A percentile compares a stretch with the other conserved stretches of the same genome.
phyloP scores from a whole-genome alignment of 2,329 filamentous ascomycete species.

The Albophoma yamanashiensis region DNA sequence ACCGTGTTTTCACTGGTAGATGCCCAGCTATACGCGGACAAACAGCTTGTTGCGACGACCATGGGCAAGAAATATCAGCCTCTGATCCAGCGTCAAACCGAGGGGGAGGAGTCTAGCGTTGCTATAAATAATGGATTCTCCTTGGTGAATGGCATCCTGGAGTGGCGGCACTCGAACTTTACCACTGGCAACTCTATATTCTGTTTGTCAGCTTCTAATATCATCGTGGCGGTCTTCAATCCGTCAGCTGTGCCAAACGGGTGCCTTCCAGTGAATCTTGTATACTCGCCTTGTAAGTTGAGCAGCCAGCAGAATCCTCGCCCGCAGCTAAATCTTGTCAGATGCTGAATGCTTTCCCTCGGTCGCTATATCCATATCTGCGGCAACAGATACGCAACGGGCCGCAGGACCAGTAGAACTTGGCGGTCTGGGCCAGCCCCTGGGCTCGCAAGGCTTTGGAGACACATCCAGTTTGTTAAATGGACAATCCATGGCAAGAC shows the following conservation, averaged over 20 bases:
- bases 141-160: neutral
- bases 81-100: neutral
- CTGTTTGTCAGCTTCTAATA: neutral
- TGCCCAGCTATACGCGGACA: neutral
- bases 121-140: neutral
- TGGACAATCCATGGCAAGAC: neutral
- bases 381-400: neutral
- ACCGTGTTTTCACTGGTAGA: neutral
- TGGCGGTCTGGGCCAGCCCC: neutral
- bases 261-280: neutral
- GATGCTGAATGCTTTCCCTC: neutral
- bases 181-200: neutral
- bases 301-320: too few species aligned
- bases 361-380: neutral
- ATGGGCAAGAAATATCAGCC: neutral
- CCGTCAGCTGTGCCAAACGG: neutral
- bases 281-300: neutral
- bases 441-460: neutral
- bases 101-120: neutral
- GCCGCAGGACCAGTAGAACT: too few species aligned
- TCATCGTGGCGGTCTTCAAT: neutral
- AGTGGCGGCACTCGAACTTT: neutral
- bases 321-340: neutral
- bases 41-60: neutral
- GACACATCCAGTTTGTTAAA: neutral